Conservation (phyloP, 108 stramenopile species). For the Pseudonitzschia pungens region DNA sequence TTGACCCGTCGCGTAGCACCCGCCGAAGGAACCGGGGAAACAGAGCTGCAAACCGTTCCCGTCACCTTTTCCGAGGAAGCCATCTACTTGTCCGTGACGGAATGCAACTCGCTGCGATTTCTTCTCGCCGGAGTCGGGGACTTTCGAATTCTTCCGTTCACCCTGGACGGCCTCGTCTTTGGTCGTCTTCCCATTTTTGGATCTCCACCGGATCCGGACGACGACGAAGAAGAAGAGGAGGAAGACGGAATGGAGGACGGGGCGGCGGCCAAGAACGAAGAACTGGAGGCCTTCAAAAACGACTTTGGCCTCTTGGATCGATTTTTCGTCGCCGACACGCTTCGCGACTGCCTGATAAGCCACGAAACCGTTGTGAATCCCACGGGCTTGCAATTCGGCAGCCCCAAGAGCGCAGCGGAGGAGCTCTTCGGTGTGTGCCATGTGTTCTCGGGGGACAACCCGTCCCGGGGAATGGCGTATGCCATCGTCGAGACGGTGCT, state of each 20-base stretch:
- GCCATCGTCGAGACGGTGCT: conserved; percentile 72
- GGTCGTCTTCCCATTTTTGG: conserved; percentile 88
- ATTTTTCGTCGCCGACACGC: conserved; percentile 66
- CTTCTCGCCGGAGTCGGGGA: conserved; percentile 42
- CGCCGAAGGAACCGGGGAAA: conserved; percentile 11
- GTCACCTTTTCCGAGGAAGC: conserved; percentile 40
- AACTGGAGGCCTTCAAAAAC: conserved; percentile 56
- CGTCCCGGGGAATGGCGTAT: conserved; percentile 63
- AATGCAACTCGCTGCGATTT: conserved; percentile 48
- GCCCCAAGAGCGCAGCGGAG: conserved; percentile 71
- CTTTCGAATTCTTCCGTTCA: conserved; percentile 25
- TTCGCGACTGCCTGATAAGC: conserved; percentile 74
- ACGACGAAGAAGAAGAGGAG: conserved; percentile 60
- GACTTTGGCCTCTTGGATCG: conserved; percentile 69
- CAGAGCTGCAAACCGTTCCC: conserved; percentile 20
- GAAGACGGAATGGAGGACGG: conserved; percentile 50
- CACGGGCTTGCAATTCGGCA: conserved; percentile 69
- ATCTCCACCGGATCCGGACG: conserved; percentile 50
- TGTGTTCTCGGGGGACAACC: conserved; percentile 37
- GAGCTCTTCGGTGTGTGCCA: conserved; percentile 64
- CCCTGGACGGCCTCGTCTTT: conserved; percentile 61
- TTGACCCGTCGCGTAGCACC: conserved; percentile 20
- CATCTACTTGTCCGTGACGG: conserved; percentile 40
- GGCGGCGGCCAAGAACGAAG: conserved; percentile 51
- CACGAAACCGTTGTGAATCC: conserved; percentile 63